A percentile compares a stretch with the other conserved stretches of the same genome.
Conservation (phyloP, 1,284 basidiomycete genomes). For the Sporisorium iseilematis-ciliati region DNA sequence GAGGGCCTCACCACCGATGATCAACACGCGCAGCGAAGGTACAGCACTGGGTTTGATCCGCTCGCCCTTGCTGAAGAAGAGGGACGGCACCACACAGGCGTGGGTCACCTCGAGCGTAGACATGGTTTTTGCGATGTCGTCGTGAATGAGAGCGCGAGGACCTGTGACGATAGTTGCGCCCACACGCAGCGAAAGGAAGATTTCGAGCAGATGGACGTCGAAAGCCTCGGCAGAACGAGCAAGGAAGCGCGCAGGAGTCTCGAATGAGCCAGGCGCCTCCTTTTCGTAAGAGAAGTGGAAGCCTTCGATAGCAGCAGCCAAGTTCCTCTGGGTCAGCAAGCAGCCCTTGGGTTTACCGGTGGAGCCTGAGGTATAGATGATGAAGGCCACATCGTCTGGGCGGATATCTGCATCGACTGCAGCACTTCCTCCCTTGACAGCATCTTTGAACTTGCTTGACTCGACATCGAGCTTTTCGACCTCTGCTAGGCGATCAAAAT, state of each 20-base stretch:
- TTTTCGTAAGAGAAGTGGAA: conserved; percentile 51
- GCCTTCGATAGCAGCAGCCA: conserved; percentile 57
- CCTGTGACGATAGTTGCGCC: conserved; percentile 67
- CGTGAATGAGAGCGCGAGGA: conserved; percentile 56
- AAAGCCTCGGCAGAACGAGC: conserved; percentile 67
- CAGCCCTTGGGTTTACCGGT: conserved; percentile 67
- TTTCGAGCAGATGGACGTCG: conserved; percentile 69
- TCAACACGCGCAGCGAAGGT: conserved; percentile 56
- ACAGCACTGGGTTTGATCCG: conserved; percentile 54
- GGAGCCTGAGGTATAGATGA: conserved; percentile 67
- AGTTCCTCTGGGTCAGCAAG: conserved; percentile 57
- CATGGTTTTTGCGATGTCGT: conserved; percentile 64
- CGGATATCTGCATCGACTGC: neutral
- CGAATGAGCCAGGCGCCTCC: conserved; percentile 50
- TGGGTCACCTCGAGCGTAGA: conserved; percentile 58
- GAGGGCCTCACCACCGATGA: conserved; percentile 66
- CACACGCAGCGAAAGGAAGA: conserved; percentile 62
- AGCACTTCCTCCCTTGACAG: neutral
- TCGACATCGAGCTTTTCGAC: conserved; percentile 17
- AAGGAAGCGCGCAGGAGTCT: conserved; percentile 53
- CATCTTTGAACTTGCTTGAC: conserved; percentile 18
- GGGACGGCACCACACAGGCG: conserved; percentile 67
- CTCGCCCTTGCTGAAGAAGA: conserved; percentile 62
- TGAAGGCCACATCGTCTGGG: conserved; percentile 57
- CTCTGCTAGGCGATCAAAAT: neutral